Conservation (phyloP, 352 stramenopile species). For the Globisporangium middletonii region DNA sequence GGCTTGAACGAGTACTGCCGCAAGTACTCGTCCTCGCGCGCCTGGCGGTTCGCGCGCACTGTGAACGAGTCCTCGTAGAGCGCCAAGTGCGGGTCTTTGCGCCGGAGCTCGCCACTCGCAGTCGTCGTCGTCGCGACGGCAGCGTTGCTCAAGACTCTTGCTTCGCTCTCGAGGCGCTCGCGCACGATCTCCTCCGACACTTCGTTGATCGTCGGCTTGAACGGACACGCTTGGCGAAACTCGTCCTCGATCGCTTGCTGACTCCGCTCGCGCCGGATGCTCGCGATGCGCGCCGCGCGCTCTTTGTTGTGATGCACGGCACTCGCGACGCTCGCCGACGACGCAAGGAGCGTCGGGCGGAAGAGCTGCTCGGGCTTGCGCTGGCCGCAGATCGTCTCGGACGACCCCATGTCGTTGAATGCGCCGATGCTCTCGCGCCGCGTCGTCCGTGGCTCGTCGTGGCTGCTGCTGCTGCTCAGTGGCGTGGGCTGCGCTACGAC, state of each 20-base stretch:
- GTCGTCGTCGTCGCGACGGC: conserved; percentile 14
- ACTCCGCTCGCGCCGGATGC: conserved; percentile 35
- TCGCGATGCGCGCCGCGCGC: conserved; percentile 24
- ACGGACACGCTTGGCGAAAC: conserved; percentile 61
- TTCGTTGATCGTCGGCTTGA: conserved; percentile 66
- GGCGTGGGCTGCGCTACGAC: conserved; percentile 15
- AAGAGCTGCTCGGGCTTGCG: conserved; percentile 58
- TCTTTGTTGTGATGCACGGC: conserved; percentile 38
- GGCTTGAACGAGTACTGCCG: conserved; percentile 74
- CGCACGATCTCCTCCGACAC: conserved; percentile 69
- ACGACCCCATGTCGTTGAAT: conserved; percentile 6
- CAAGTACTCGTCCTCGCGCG: conserved; percentile 46
- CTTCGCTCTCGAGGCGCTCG: conserved; percentile 52
- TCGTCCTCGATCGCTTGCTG: conserved; percentile 57
- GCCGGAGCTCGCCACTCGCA: conserved; percentile 18
- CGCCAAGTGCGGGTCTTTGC: conserved; percentile 48
- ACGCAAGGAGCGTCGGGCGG: conserved; percentile 51
- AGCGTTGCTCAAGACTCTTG: conserved; percentile 2
- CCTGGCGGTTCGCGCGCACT: conserved; percentile 29
- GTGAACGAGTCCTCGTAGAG: conserved; percentile 73
- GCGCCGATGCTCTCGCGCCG: conserved; percentile 20
- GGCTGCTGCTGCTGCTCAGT: background rate
- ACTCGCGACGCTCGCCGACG: conserved; percentile 16
- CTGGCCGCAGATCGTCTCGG: conserved; percentile 45
- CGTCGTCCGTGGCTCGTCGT: background rate